These are phyloP conservation scores for Ilyonectria robusta DNA, from an alignment of 2,329 filamentous ascomycete species.

Conservation along the genomic window DNA sequence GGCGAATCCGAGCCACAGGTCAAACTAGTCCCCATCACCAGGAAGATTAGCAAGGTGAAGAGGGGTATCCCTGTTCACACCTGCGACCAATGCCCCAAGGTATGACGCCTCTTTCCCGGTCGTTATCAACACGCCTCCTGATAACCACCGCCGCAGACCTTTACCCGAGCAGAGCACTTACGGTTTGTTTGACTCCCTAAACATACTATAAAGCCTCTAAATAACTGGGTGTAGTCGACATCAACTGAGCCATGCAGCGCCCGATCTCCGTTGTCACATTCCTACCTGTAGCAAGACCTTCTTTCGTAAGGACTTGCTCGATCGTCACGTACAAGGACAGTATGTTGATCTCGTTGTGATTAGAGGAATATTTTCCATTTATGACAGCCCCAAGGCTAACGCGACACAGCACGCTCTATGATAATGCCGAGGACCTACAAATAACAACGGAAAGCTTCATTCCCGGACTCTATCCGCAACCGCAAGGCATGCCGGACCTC, in stretches of 20 bases:
- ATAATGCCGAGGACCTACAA: constrained; percentile 29
- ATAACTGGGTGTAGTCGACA: constrained; percentile 63
- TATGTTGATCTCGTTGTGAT: constrained; percentile 42
- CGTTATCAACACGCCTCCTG: constrained; percentile 13
- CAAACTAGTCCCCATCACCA: constrained; percentile 70
- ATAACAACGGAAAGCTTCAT: constrained; percentile 33
- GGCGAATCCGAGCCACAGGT: constrained; percentile 28
- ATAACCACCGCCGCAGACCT: constrained; percentile 60
- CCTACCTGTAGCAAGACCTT: constrained; percentile 71
- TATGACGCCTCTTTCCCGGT: constrained; percentile 44
- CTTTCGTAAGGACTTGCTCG: constrained; percentile 70
- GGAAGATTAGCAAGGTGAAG: constrained; percentile 70
- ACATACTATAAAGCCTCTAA: constrained; percentile 41
- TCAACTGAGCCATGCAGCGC: constrained; percentile 71
- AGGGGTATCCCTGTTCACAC: constrained; percentile 71
- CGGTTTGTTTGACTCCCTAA: constrained; percentile 58
- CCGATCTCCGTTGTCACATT: constrained; percentile 65
- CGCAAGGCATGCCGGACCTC: constrained; percentile 43
- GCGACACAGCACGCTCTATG: constrained; percentile 40
- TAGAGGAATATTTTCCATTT: not conserved
- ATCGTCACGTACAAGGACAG: constrained; percentile 65
- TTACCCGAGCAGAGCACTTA: constrained; percentile 74
- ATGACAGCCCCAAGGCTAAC: constrained; percentile 32
- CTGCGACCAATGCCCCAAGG: constrained; percentile 68
- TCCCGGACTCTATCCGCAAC: constrained; percentile 38